These are phyloP conservation scores for Alternaria longipes DNA, from an alignment of 2,329 filamentous ascomycete genomes.

Conservation along the genomic window DNA sequence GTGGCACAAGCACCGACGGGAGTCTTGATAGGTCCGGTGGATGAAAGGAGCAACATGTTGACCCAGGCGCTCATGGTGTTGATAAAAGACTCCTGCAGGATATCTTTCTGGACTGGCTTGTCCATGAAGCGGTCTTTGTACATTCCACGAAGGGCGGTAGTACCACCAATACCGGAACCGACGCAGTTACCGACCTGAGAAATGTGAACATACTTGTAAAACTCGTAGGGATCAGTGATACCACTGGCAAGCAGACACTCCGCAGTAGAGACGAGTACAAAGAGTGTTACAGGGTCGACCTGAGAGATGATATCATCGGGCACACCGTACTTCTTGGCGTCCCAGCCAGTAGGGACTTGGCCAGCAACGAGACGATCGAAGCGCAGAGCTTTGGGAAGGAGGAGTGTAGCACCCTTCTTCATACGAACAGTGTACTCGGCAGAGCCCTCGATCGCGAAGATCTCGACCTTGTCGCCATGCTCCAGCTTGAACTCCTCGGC, in stretches of 20 bases:
- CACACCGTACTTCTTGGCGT: conserved; percentile 94
- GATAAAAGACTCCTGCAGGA: conserved; percentile 99
- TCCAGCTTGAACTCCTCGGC: conserved; percentile 97
- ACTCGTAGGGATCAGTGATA: conserved; percentile 99
- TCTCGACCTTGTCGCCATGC: conserved; percentile 96
- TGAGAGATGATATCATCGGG: conserved; percentile 98
- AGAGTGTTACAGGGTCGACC: conserved; percentile 95
- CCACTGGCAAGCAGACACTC: conserved; percentile 90
- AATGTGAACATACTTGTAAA: conserved; percentile 99
- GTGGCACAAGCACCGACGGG: conserved; percentile 98
- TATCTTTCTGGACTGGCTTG: conserved; percentile 97
- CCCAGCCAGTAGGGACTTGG: conserved; percentile 96
- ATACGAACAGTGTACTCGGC: conserved; percentile 94
- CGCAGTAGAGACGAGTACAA: conserved; percentile 90
- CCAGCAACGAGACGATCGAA: conserved; percentile 98
- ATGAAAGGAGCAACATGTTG: conserved; percentile 97
- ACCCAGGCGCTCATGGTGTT: conserved; percentile 99
- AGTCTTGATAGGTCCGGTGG: conserved; percentile 97
- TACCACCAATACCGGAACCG: conserved; percentile 97
- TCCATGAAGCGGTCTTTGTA: conserved; percentile 98
- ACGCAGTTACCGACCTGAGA: conserved; percentile 98
- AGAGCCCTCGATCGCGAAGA: conserved; percentile 92
- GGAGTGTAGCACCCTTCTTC: conserved; percentile 92
- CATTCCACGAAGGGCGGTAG: conserved; percentile 92
- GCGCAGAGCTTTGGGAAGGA: conserved; percentile 95